Evolutionary conservation across 148 eudicot genomes (phyloP), one percentile per base, ranked within the genome.

Genomic region (Oxyria digyna): DNA sequence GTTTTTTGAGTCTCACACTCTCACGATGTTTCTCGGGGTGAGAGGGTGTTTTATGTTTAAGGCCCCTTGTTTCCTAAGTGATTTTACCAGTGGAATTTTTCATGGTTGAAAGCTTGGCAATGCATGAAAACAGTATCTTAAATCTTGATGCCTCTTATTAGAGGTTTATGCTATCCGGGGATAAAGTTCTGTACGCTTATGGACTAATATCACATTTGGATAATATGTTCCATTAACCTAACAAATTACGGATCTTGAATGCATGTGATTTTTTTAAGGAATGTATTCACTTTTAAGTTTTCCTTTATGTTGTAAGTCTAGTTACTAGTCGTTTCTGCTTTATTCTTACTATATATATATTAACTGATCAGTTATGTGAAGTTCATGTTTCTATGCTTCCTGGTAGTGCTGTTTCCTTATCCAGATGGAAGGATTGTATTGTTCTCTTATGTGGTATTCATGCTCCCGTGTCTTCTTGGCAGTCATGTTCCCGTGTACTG

Each of bases 401-500:
- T 55, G 63, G 6, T 57, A 57, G 15, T 15, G 17, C 29, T 59
- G 38, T 59, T 5, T 31, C 18, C 20, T 59, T 59, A 31, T 59
- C n/a, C 35, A 11, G 65, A 17, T 29, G 37, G 38, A 59, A 59
- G 38, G n/a, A 59, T 29, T 59, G 37, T 59, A 13, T 26, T 14
- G 15, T 59, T 59, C 33, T 59, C 13, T 5, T 29, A 14, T 26
- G 9, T 27, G 65, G 37, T 27, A 59, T 59, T 59, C 38, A 59
- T n/a, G 6, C 11, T 59, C 67, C 37, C 18, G 15, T 41, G 35
- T 52, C 45, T 31, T 73, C 45, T 43, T 32, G 69, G 70, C 83
- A 94, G 99, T 74, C 77, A 73, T 94, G 99, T 72, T 84, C 97
- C 26, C 83, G 82, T 62, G 73, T 94, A 75, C 81, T 95, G 33